Percentiles rank a stretch among this genome's conserved stretches.
Evolutionary conservation across 2,329 filamentous ascomycete genomes (phyloP).

Genomic region (Monilinia vaccinii-corymbosi): DNA sequence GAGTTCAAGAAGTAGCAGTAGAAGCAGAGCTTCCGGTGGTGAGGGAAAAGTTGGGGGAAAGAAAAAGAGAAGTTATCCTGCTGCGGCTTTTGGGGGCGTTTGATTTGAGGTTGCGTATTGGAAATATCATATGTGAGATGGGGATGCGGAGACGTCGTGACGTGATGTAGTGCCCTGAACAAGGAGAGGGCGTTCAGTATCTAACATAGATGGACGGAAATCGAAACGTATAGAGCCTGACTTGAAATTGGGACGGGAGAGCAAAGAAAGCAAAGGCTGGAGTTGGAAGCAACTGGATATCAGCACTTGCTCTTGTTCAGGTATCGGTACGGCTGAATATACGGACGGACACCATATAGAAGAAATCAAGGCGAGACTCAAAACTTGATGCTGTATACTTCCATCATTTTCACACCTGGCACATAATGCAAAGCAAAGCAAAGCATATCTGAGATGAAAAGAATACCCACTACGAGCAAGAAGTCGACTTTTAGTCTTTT

Average conservation of each 20-base stretch:
- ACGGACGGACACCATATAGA: too few relatives aligned
- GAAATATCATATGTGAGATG: neutral
- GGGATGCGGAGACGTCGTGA: neutral
- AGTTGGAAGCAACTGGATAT: neutral
- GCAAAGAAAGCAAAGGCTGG: neutral
- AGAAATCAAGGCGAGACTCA: too few relatives aligned
- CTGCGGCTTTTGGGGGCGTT: conserved; percentile 45
- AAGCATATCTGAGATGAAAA: too few relatives aligned
- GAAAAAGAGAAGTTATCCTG: conserved; percentile 52
- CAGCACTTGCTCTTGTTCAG: neutral
- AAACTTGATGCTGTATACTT: too few relatives aligned
- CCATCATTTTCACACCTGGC: too few relatives aligned
- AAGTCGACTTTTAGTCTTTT: too few relatives aligned
- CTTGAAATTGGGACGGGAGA: neutral
- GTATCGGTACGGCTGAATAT: neutral
- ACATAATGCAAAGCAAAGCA: too few relatives aligned
- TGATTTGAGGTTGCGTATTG: neutral
- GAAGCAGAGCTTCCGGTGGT: conserved; percentile 37
- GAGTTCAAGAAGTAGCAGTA: conserved; percentile 47
- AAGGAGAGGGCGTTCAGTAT: neutral
- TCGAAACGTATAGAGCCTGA: neutral
- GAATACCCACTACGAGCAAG: too few relatives aligned
- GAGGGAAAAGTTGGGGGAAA: conserved; percentile 34
- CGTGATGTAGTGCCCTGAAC: neutral
- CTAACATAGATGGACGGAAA: neutral